Conservation (phyloP, 2,329 filamentous ascomycete species). For the Alternaria atra region DNA sequence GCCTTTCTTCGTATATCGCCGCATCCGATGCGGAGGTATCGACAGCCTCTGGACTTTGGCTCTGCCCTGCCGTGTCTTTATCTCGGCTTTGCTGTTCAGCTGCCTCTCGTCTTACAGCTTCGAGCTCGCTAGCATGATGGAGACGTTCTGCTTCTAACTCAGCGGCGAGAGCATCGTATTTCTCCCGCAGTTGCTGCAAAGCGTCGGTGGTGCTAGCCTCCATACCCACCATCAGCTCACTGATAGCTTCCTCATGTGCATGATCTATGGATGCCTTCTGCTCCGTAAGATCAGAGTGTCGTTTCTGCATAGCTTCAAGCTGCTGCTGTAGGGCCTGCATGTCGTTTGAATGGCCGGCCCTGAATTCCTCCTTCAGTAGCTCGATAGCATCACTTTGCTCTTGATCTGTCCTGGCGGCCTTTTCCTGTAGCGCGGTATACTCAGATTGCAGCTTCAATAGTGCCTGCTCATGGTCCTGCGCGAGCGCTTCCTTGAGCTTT, state of each 20-base stretch:
- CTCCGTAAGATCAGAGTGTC: slow-evolving; percentile 38
- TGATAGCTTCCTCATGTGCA: slow-evolving; percentile 48
- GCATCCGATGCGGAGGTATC: slow-evolving; percentile 21
- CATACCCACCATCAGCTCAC: slow-evolving; percentile 47
- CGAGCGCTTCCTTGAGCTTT: slow-evolving; percentile 37
- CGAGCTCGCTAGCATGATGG: slow-evolving; percentile 33
- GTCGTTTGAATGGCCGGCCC: slow-evolving; percentile 41
- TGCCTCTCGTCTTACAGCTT: slow-evolving; percentile 27
- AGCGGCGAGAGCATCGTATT: slow-evolving; percentile 39
- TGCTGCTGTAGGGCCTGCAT: slow-evolving; percentile 34
- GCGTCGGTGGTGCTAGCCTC: slow-evolving; percentile 45
- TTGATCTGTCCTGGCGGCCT: slow-evolving; percentile 36
- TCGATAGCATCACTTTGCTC: slow-evolving; percentile 45
- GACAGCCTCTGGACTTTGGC: slow-evolving; percentile 21
- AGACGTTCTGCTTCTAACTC: slow-evolving; percentile 30
- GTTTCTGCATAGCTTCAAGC: slow-evolving; percentile 39
- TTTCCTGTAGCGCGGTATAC: slow-evolving; percentile 32
- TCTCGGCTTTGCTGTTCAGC: slow-evolving; percentile 25
- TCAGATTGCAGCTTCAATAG: slow-evolving; percentile 37
- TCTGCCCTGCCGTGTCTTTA: slow-evolving; percentile 26
- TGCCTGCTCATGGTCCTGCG: slow-evolving; percentile 37
- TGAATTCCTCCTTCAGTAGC: slow-evolving; percentile 40
- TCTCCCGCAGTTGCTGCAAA: slow-evolving; percentile 45
- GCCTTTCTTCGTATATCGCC: slow-evolving; percentile 20
- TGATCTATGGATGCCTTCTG: slow-evolving; percentile 41